These are phyloP conservation scores for Carex cristatella DNA, from an alignment of 176 grass and related monocot genomes.

Conservation along the genomic window DNA sequence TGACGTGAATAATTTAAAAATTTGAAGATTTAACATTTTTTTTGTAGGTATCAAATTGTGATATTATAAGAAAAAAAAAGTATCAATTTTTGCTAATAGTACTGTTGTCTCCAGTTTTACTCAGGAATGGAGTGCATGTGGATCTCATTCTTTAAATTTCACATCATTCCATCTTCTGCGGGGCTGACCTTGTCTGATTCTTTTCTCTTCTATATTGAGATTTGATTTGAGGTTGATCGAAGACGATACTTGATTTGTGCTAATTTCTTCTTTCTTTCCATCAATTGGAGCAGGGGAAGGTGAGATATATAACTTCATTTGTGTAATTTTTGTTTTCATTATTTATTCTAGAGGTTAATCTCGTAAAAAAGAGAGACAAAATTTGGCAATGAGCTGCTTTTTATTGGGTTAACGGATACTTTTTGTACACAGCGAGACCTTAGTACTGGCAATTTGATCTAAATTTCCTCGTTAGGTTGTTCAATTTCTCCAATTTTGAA, in stretches of 20 bases:
- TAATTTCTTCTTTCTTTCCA: conserved; percentile 1
- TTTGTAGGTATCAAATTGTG: too few species aligned
- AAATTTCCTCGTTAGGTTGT: background rate
- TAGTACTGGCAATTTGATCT: background rate
- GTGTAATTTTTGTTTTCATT: background rate
- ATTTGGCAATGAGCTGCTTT: background rate
- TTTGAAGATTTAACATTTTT: too few species aligned
- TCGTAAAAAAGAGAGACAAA: background rate
- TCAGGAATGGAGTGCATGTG: background rate
- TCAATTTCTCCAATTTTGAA: background rate
- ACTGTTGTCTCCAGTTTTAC: background rate
- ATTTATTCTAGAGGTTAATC: background rate
- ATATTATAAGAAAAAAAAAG: background rate
- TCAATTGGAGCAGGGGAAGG: conserved; percentile 3
- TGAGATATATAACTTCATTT: conserved; percentile 5
- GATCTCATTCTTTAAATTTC: background rate
- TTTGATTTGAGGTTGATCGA: conserved; percentile 6
- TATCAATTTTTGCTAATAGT: background rate
- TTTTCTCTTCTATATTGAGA: conserved; percentile 22
- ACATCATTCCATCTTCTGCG: background rate
- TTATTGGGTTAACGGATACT: background rate
- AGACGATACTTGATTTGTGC: background rate
- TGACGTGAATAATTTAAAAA: too few species aligned
- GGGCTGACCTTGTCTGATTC: conserved; percentile 10
- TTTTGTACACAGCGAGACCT: background rate